These are phyloP conservation scores for Eustoma russellianum DNA, from an alignment of 257 asterid genomes.

Conservation along the genomic window DNA sequence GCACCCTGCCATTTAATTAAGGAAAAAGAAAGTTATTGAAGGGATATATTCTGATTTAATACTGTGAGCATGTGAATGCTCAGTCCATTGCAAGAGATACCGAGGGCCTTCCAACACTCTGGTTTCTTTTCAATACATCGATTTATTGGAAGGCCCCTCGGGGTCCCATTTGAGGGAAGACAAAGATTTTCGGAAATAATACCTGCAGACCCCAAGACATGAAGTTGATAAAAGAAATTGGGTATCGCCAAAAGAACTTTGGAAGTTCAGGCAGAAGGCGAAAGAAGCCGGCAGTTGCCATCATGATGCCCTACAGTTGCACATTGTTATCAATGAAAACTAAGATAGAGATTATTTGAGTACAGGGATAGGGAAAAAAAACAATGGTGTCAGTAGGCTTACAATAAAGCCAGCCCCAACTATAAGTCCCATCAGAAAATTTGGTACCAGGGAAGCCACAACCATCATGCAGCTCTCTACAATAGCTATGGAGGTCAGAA, in stretches of 20 bases:
- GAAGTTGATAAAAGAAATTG: constrained; percentile 68
- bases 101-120: too few relatives aligned
- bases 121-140: too few relatives aligned
- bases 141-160: too few relatives aligned
- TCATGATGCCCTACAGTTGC: constrained; percentile 60
- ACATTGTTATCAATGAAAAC: too few relatives aligned
- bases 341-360: too few relatives aligned
- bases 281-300: constrained; percentile 90
- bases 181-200: not conserved
- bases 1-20: constrained; percentile 45
- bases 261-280: constrained; percentile 80
- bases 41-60: too few relatives aligned
- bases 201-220: constrained; percentile 89
- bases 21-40: too few relatives aligned
- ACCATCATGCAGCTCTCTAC: constrained; percentile 96
- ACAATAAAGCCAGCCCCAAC: constrained; percentile 77
- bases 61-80: too few relatives aligned
- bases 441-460: constrained; percentile 79
- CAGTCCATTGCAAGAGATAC: too few relatives aligned
- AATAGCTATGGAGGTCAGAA: constrained; percentile 50
- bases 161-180: too few relatives aligned
- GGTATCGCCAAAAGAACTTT: constrained; percentile 81
- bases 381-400: constrained; percentile 9
- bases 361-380: too few relatives aligned
- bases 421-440: constrained; percentile 75